phyloP scores from a whole-genome alignment of 371 early-diverging fungal species.

The Nosema muscidifuracis region DNA sequence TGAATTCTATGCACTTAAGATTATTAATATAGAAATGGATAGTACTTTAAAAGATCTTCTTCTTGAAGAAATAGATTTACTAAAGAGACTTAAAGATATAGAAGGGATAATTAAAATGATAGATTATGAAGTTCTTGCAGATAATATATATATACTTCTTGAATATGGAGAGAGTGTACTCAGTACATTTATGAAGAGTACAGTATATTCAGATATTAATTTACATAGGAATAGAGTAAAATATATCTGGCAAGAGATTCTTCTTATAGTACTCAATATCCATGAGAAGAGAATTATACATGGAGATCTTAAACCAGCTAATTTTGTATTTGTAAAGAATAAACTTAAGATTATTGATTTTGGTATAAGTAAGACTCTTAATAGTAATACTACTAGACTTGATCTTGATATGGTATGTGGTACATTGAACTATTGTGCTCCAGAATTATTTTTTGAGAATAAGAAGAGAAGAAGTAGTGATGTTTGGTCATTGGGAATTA shows the following conservation, averaged over 20 bases:
- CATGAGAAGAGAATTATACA: conserved; percentile 81
- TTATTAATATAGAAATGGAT: conserved; percentile 68
- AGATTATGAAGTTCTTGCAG: conserved; percentile 69
- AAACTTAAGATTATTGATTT: conserved; percentile 73
- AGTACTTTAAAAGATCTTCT: conserved; percentile 67
- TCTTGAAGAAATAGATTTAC: conserved; percentile 72
- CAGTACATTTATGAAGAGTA: conserved; percentile 58
- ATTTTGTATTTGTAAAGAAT: conserved; percentile 61
- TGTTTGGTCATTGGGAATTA: conserved; percentile 92
- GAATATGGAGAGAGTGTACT: conserved; percentile 88
- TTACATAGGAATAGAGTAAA: conserved; percentile 21
- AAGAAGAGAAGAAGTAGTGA: conserved; percentile 66
- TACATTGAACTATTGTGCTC: conserved; percentile 91
- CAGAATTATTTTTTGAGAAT: conserved; percentile 71
- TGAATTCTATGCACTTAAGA: conserved; percentile 75
- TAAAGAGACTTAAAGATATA: conserved; percentile 67
- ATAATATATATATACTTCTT: conserved; percentile 67
- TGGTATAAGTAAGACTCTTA: conserved; percentile 87
- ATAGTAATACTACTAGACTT: conserved; percentile 85
- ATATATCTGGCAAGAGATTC: conserved; percentile 68
- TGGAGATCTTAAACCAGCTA: conserved; percentile 84
- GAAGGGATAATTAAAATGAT: conserved; percentile 67
- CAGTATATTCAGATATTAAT: conserved; percentile 63
- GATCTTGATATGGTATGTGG: conserved; percentile 79
- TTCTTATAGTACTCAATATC: conserved; percentile 75